Evolutionary conservation across 164 flowering plant genomes (phyloP).

Genomic region (Euptelea pleiosperma): DNA sequence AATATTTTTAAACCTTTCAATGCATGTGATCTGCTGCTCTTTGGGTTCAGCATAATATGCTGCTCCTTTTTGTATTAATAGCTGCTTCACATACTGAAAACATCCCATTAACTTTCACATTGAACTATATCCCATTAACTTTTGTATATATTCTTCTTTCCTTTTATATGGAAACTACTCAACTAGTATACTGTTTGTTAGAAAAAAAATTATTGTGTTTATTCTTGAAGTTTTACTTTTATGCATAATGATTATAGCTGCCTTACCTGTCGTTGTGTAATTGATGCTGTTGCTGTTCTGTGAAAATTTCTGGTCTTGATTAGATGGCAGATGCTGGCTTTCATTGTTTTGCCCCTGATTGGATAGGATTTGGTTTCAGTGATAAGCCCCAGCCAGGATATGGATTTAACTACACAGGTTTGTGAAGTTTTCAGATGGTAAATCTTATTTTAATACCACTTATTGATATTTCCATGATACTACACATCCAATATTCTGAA

Average conservation of each 20-base stretch:
- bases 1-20: no score
- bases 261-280: not conserved
- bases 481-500: conserved; percentile 12
- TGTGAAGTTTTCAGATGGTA: conserved; percentile 2
- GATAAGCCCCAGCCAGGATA: conserved; percentile 96
- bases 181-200: no score
- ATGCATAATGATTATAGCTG: not conserved
- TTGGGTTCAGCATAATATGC: no score
- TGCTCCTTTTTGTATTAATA: no score
- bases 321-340: conserved; percentile 93
- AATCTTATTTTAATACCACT: not conserved
- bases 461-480: not conserved
- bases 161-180: no score
- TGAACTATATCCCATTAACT: no score
- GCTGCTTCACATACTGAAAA: no score
- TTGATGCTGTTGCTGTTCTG: not conserved
- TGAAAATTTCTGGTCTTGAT: conserved; percentile 1
- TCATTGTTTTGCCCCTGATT: conserved; percentile 97
- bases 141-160: no score
- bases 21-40: no score
- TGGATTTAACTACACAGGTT: conserved; percentile 90
- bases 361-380: conserved; percentile 99
- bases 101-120: no score
- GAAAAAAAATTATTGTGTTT: no score
- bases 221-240: no score